Conservation (phyloP, 257 asterid genomes). For the Dorcoceras hygrometricum region DNA sequence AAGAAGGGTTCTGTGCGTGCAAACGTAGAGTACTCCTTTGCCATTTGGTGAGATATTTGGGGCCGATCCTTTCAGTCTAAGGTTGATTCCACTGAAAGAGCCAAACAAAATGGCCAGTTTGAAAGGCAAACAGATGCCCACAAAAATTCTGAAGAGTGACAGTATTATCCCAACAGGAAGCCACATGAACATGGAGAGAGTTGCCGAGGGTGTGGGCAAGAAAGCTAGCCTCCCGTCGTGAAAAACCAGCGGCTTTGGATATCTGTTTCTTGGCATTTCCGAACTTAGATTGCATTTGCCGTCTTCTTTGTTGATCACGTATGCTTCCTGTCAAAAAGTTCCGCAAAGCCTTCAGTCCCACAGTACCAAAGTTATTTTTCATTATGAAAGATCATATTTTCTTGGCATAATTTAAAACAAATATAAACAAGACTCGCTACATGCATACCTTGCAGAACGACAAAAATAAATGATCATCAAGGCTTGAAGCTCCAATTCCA, state of each 20-base stretch:
- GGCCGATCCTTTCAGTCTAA: conserved; percentile 37
- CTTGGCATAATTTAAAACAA: too few species aligned
- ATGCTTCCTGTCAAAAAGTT: conserved; percentile 59
- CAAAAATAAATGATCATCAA: conserved; percentile 53
- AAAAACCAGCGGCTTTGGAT: conserved; percentile 81
- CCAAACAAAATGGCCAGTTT: conserved; percentile 40
- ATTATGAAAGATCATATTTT: background rate
- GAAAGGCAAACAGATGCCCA: conserved; percentile 59
- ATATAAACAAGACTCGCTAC: background rate
- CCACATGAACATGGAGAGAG: conserved; percentile 73
- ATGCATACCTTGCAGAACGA: conserved; percentile 74
- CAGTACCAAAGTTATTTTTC: too few species aligned
- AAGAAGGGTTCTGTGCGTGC: conserved; percentile 75
- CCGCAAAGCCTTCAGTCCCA: background rate
- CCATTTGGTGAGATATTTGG: conserved; percentile 27
- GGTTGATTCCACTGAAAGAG: conserved; percentile 41
- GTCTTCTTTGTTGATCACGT: conserved; percentile 53
- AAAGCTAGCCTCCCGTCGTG: conserved; percentile 93
- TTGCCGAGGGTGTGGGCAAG: conserved; percentile 72
- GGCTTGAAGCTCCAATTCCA: conserved; percentile 56
- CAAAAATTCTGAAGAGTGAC: conserved; percentile 47
- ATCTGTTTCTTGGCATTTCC: conserved; percentile 49
- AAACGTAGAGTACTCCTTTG: conserved; percentile 69
- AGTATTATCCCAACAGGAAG: conserved; percentile 65
- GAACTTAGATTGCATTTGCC: conserved; percentile 26